These are phyloP conservation scores for Lactuca sativa DNA, from an alignment of 129 eudicot species.

Conservation along the genomic window DNA sequence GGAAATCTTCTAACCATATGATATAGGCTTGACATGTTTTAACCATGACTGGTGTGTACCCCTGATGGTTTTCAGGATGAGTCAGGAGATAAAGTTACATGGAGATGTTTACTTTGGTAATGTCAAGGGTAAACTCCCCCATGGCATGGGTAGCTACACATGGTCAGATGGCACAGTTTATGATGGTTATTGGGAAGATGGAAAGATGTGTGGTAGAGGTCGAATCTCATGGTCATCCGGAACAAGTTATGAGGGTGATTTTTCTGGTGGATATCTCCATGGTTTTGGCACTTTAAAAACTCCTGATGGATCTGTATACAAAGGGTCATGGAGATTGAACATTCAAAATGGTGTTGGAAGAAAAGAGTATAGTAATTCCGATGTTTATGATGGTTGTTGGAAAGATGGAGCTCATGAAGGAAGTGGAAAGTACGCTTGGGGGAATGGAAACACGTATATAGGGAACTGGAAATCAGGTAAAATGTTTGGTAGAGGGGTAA, in stretches of 20 bases:
- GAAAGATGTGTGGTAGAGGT: slow-evolving; percentile 95
- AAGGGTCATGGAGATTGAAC: slow-evolving; percentile 87
- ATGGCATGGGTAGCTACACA: slow-evolving; percentile 81
- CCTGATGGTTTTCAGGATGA: slow-evolving; percentile 44
- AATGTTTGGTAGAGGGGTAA: slow-evolving; percentile 94
- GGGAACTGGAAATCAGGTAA: slow-evolving; percentile 91
- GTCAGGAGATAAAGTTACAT: slow-evolving; percentile 54
- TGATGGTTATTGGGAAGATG: slow-evolving; percentile 94
- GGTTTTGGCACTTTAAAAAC: slow-evolving; percentile 69
- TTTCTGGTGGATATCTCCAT: slow-evolving; percentile 86
- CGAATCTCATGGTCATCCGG: slow-evolving; percentile 72
- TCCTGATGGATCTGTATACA: slow-evolving; percentile 70
- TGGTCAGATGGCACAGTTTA: slow-evolving; percentile 90
- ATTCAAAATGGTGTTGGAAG: slow-evolving; percentile 78
- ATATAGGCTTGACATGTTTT: not conserved
- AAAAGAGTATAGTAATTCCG: slow-evolving; percentile 73
- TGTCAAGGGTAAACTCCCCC: slow-evolving; percentile 56
- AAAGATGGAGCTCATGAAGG: slow-evolving; percentile 91
- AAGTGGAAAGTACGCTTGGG: slow-evolving; percentile 88
- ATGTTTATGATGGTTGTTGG: slow-evolving; percentile 92
- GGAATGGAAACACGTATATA: slow-evolving; percentile 63
- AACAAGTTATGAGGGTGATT: slow-evolving; percentile 77
- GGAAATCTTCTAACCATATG: not conserved
- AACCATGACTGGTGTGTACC: too few relatives aligned
- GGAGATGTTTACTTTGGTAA: slow-evolving; percentile 76